Evolutionary conservation across 768 basidiomycete species (phyloP).

Genomic region (Mycena kentingensis): DNA sequence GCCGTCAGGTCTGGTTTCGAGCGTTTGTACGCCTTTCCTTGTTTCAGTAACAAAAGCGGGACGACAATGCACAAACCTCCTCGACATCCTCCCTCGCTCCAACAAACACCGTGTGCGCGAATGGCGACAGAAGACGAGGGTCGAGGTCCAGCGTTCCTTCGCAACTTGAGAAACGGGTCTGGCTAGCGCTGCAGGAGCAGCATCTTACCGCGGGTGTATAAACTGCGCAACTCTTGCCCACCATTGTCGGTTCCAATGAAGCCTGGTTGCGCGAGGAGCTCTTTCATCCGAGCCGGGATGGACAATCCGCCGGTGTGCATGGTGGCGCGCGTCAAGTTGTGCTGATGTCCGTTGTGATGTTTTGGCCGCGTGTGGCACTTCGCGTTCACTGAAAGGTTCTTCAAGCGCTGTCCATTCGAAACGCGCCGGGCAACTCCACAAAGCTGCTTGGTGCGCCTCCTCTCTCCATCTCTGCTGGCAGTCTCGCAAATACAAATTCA

Average conservation of each 20-base stretch:
- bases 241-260: not conserved
- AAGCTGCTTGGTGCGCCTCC: too few species aligned
- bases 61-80: not conserved
- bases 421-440: too few species aligned
- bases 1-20: not conserved
- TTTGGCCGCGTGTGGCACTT: too few species aligned
- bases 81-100: not conserved
- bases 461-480: too few species aligned
- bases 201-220: not conserved
- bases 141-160: not conserved
- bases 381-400: too few species aligned
- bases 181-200: not conserved
- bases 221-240: not conserved
- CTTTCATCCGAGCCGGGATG: not conserved
- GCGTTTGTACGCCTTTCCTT: not conserved
- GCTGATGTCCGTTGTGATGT: too few species aligned
- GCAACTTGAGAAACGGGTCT: not conserved
- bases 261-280: not conserved
- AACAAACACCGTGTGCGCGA: not conserved
- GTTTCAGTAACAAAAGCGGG: not conserved
- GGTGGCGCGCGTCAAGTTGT: too few species aligned
- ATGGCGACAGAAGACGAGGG: not conserved
- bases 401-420: too few species aligned
- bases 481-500: too few species aligned
- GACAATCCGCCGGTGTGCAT: not conserved